A percentile compares a stretch with the other conserved stretches of the same genome.
phyloP scores from a whole-genome alignment of 2,329 filamentous ascomycete species.

The Xylariaceae sp. region DNA sequence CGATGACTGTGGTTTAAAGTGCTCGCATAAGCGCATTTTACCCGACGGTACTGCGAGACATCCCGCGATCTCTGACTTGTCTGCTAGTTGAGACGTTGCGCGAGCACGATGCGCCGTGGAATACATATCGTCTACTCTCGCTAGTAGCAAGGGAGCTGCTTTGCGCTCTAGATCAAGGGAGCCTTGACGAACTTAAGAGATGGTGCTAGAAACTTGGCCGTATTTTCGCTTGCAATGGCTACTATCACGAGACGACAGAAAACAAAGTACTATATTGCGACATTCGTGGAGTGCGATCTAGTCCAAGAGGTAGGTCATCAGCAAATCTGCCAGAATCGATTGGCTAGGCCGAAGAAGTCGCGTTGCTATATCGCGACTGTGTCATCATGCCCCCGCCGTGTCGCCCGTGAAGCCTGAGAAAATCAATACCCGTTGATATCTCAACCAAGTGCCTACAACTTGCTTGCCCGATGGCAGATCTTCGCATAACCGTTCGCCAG shows the following conservation, averaged over 20 bases:
- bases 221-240: no score
- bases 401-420: slow-evolving; percentile 9
- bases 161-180: no score
- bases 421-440: neutral
- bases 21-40: no score
- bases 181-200: no score
- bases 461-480: slow-evolving; percentile 28
- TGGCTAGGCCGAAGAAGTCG: slow-evolving; percentile 3
- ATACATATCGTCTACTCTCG: no score
- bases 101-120: no score
- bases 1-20: no score
- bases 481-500: slow-evolving; percentile 35
- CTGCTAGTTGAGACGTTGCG: no score
- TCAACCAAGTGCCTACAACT: slow-evolving; percentile 18
- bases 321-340: slow-evolving; percentile 4
- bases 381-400: slow-evolving; percentile 8
- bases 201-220: no score
- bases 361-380: neutral
- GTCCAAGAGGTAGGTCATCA: slow-evolving; percentile 3
- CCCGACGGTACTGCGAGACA: no score
- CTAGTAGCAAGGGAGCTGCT: no score
- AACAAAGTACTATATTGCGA: neutral
- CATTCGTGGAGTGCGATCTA: slow-evolving; percentile 6
- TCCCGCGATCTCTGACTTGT: no score
- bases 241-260: neutral